These are phyloP conservation scores for Mortierella sp. DNA, from an alignment of 371 early-diverging fungal species.

Conservation along the genomic window DNA sequence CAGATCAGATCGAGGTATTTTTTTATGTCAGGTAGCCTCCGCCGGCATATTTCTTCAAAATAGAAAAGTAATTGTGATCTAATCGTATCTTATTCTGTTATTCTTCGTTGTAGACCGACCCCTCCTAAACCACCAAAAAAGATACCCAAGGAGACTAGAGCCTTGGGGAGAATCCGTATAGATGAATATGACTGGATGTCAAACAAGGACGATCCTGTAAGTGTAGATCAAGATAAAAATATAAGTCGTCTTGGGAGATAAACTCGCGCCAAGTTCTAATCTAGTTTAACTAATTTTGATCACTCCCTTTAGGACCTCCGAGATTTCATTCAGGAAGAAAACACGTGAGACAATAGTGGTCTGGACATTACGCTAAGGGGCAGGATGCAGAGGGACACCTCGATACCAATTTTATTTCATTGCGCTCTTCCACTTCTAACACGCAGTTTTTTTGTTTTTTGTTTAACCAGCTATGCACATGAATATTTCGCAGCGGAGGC, in stretches of 20 bases:
- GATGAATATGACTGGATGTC: slow-evolving; percentile 75
- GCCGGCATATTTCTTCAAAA: not conserved
- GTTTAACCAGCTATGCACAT: slow-evolving; percentile 46
- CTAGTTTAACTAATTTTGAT: not conserved
- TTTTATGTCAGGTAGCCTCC: too few species aligned
- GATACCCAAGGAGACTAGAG: slow-evolving; percentile 56
- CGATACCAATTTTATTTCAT: not conserved
- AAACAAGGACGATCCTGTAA: slow-evolving; percentile 65
- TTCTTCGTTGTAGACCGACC: slow-evolving; percentile 21
- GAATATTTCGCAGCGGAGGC: slow-evolving; percentile 54
- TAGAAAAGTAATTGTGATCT: too few species aligned
- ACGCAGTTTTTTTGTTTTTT: not conserved
- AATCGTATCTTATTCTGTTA: too few species aligned
- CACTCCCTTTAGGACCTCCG: slow-evolving; percentile 57
- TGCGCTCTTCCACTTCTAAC: not conserved
- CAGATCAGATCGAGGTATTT: slow-evolving; percentile 3
- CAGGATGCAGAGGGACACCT: not conserved
- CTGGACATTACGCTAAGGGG: not conserved
- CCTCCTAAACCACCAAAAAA: slow-evolving; percentile 60
- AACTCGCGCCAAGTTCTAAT: not conserved
- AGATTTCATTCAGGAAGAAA: slow-evolving; percentile 69
- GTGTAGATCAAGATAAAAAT: not conserved
- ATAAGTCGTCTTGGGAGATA: not conserved
- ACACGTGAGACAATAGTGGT: slow-evolving; percentile 58
- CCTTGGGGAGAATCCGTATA: slow-evolving; percentile 62